Base-by-base conservation (phyloP, 2,329 filamentous ascomycete genomes). In the Sclerotinia spermophila region DNA sequence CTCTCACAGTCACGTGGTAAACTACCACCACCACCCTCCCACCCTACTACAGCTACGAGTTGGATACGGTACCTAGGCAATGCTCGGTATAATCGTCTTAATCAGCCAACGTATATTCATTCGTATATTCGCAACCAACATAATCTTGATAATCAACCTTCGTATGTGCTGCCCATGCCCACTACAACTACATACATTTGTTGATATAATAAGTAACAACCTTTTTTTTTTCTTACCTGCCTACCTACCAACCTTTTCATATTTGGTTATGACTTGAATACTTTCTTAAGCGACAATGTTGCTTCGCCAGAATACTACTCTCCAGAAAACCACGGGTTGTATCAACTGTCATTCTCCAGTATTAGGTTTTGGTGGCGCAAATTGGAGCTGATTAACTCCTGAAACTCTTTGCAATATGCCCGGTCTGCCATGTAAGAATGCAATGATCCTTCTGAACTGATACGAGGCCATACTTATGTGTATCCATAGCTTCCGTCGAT, bases 401-500 rank as follows among this genome's bases (percentile, higher is more conserved):
- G 56, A 27, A 27, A 62, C 69, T 30, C 38, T 67, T 72, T 61
- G 71, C 81, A 85, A 79, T 74, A 87, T 88, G 86, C 86, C 86
- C 78, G 83, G 85, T 73, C 82, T 87, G 78, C 86, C 86, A 79
- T 82, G 86, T 87, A 81, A 79, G 84, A 79, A 53, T 27, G 61
- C 67, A 48, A 60, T 58, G 58, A 58, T 35, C 40, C 69, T 19
- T 44, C 38, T 11, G 15, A 44, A 40, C 45, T 71, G 51, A 55
- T 59, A 45, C 56, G 48, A 56, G 44, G 42, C 59, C n/a, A 67
- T 45, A 58, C 42, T 64, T 33, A 69, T 55, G 19, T n/a, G 11
- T n/a, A 19, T 42, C 44, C n/a, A 59, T 35, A 97, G 94, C 92
- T 77, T 97, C 93, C 82, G 94, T 99, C 83, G 95, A 99, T 82